Evolutionary conservation across 352 stramenopile genomes (phyloP).

Genomic region (Globisporangium nodosum): DNA sequence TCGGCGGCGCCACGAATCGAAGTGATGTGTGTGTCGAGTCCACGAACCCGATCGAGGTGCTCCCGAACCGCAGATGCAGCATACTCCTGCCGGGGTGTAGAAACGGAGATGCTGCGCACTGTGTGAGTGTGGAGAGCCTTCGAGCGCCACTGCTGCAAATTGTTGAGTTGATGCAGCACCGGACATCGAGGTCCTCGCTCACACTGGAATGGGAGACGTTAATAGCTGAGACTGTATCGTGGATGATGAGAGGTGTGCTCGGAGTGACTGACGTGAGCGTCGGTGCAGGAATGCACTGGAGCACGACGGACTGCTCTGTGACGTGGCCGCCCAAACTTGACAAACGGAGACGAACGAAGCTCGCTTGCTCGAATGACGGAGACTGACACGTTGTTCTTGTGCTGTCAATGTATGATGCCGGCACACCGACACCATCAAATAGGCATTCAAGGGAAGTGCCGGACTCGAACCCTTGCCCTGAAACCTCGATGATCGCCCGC

Average conservation of each 20-base stretch:
- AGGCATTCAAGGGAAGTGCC: slow-evolving; percentile 25
- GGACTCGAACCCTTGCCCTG: slow-evolving; percentile 31
- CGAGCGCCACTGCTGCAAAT: slow-evolving; percentile 14
- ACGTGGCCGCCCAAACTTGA: slow-evolving; percentile 27
- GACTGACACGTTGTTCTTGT: slow-evolving; percentile 22
- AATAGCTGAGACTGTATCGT: slow-evolving; percentile 9
- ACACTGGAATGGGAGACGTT: slow-evolving; percentile 13
- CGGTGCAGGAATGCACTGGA: slow-evolving; percentile 17
- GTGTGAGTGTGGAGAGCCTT: slow-evolving; percentile 12
- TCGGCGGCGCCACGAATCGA: slow-evolving; percentile 11
- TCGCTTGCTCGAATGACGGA: slow-evolving; percentile 17
- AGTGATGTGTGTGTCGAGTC: slow-evolving; percentile 31
- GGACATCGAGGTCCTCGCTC: slow-evolving; percentile 6
- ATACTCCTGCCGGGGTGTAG: slow-evolving; percentile 5
- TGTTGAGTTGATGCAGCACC: slow-evolving; percentile 26
- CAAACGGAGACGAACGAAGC: slow-evolving; percentile 20
- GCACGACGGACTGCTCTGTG: slow-evolving; percentile 9
- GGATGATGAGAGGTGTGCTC: slow-evolving; percentile 10
- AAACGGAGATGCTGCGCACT: slow-evolving; percentile 18
- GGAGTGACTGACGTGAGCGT: slow-evolving; percentile 18
- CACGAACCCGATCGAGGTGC: slow-evolving; percentile 9
- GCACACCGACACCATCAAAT: slow-evolving; percentile 25
- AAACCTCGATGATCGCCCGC: slow-evolving; percentile 17
- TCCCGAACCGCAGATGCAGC: slow-evolving; percentile 21
- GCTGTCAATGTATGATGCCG: slow-evolving; percentile 23